Base-by-base conservation (phyloP, 2,329 filamentous ascomycete species). In the Harringtonia lauricola region DNA sequence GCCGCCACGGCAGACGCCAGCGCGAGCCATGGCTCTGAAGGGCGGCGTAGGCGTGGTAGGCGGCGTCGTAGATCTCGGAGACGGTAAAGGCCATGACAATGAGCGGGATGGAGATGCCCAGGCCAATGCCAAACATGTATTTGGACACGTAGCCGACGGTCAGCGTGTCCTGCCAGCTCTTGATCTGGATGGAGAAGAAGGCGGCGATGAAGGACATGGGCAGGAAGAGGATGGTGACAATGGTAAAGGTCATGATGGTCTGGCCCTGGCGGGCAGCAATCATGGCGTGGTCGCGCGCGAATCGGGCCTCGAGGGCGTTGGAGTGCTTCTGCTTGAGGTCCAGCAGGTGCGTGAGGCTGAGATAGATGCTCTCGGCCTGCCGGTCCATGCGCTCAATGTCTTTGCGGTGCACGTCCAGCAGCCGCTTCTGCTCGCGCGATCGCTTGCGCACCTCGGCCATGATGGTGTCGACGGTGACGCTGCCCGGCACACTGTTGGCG, bases 271-370 rank as follows among this genome's bases (percentile, higher is more conserved):
- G 65, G 1, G 76, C 73, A 0, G 78, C 79, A 1, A 73, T 72
- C 3, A 73, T 68, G 0, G 79, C 78, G 56, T 81, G 76, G 40
- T 81, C 74, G 17, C 72, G 64, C 0, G 72, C 70, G 42, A 74
- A 81, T 3, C 77, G 71, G 2, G 78, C 79, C 54, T 83, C 79
- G 38, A 81, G 72, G 0, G 76, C 76, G 58, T 82, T 83, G 49
- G 76, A 77, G 46, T 83, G 77, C 56, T 82, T 82, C 52, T 83
- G 79, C 53, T 83, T 83, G 1, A 82, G 66, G 49, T 83, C 79
- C 0, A 83, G 69, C 6, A 83, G 61, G 50, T 81, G 72, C 0
- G 72, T 78, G 36, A 82, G 69, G 45, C 68, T 72, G 36, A 68
- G 61, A 53, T 81, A 80, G 47, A 81, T 74, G 19, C 71, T 67